Conservation (phyloP, 805 yeast species). For the Danielia oregonensis region DNA sequence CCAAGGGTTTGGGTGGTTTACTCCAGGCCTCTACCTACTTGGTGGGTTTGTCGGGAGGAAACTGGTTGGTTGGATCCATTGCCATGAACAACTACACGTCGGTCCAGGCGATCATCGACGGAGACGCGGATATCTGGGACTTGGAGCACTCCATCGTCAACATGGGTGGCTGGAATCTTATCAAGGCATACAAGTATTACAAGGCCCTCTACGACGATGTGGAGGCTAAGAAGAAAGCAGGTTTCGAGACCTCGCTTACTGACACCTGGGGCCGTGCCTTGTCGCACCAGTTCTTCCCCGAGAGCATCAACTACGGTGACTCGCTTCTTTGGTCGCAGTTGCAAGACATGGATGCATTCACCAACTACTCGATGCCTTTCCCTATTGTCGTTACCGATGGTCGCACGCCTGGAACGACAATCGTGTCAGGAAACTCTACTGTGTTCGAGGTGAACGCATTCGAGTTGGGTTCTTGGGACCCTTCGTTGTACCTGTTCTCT, state of each 20-base stretch:
- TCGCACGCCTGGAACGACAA: slow-evolving; percentile 30
- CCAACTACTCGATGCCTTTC: slow-evolving; percentile 33
- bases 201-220: slow-evolving; percentile 26
- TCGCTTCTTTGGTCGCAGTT: slow-evolving; percentile 30
- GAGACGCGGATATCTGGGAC: slow-evolving; percentile 32
- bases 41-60: slow-evolving; percentile 33
- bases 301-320: slow-evolving; percentile 23
- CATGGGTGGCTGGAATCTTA: slow-evolving; percentile 23
- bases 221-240: slow-evolving; percentile 32
- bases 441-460: slow-evolving; percentile 37
- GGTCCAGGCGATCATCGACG: slow-evolving; percentile 36
- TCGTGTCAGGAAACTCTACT: slow-evolving; percentile 34
- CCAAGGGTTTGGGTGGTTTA: slow-evolving; percentile 17
- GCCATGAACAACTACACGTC: slow-evolving; percentile 57
- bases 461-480: slow-evolving; percentile 84
- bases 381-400: slow-evolving; percentile 38
- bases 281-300: slow-evolving; percentile 35
- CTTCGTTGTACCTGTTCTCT: slow-evolving; percentile 60
- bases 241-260: slow-evolving; percentile 35
- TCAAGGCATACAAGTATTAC: slow-evolving; percentile 19
- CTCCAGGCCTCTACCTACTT: slow-evolving; percentile 18
- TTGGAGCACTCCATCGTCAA: slow-evolving; percentile 22
- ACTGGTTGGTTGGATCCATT: slow-evolving; percentile 64
- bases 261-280: slow-evolving; percentile 44
- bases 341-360: slow-evolving; percentile 22